Percentiles rank a stretch among this genome's conserved stretches.
These are phyloP conservation scores for Penicillium sp. DNA, from an alignment of 2,329 filamentous ascomycete species.

Conservation along the genomic window DNA sequence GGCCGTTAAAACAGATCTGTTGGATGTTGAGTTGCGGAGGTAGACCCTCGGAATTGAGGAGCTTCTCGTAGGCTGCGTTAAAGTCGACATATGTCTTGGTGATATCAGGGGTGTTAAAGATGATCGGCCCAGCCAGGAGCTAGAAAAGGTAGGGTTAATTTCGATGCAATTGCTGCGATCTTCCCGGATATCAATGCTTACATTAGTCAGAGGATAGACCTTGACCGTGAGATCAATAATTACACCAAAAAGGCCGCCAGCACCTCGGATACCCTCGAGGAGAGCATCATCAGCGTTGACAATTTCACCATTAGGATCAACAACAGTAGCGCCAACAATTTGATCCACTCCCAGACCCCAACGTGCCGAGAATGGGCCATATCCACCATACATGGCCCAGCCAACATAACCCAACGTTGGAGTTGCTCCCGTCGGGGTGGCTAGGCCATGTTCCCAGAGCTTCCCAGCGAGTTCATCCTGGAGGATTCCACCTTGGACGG, in stretches of 20 bases:
- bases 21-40: neutral
- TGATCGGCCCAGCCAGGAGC: neutral
- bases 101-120: neutral
- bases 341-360: neutral
- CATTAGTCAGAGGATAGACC: neutral
- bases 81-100: neutral
- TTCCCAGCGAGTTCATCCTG: neutral
- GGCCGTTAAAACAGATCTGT: neutral
- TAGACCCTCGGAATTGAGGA: neutral
- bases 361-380: neutral
- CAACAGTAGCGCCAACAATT: neutral
- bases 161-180: neutral
- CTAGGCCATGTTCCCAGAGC: neutral
- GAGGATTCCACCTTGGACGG: neutral
- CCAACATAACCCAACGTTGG: neutral
- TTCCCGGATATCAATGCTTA: neutral
- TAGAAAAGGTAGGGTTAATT: neutral
- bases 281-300: neutral
- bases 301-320: neutral
- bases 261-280: neutral
- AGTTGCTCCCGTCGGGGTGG: neutral
- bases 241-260: neutral
- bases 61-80: neutral
- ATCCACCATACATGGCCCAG: neutral
- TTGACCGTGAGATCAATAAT: slow-evolving; percentile 1